A percentile compares a stretch with the other conserved stretches of the same genome.
Evolutionary conservation across 371 early-diverging fungal species (phyloP).

Genomic region (Nematocida sp.): DNA sequence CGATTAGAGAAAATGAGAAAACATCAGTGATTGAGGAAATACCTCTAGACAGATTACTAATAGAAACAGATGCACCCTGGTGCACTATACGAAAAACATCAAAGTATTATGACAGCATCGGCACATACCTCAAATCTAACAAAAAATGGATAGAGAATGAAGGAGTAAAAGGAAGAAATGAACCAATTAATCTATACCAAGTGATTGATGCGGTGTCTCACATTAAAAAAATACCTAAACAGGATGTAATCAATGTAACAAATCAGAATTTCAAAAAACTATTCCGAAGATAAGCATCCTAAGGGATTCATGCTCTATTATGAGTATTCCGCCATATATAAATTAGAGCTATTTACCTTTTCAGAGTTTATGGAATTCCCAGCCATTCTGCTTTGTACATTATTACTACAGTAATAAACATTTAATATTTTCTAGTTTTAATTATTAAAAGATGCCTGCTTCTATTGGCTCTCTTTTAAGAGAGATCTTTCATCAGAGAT

Average conservation of each 20-base stretch:
- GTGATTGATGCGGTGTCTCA: constrained; percentile 63
- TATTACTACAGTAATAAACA: neutral
- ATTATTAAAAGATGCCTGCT: neutral
- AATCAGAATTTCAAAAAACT: constrained; percentile 36
- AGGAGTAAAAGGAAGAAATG: constrained; percentile 63
- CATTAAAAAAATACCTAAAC: constrained; percentile 56
- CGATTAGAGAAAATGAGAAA: constrained; percentile 81
- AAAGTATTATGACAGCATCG: constrained; percentile 74
- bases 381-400: neutral
- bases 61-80: constrained; percentile 80
- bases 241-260: constrained; percentile 12
- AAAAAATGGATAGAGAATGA: constrained; percentile 31
- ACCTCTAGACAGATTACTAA: constrained; percentile 78
- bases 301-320: too few relatives aligned
- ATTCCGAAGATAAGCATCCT: neutral
- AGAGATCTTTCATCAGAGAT: constrained; percentile 13
- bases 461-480: neutral
- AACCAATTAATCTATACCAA: constrained; percentile 63
- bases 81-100: constrained; percentile 84
- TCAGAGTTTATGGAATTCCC: neutral
- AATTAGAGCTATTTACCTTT: too few relatives aligned
- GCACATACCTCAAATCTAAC: neutral
- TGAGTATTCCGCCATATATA: too few relatives aligned
- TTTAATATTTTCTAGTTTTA: too few relatives aligned
- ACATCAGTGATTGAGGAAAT: constrained; percentile 76